Conservation (phyloP, 352 stramenopile genomes). For the Aphanomyces invadans region DNA sequence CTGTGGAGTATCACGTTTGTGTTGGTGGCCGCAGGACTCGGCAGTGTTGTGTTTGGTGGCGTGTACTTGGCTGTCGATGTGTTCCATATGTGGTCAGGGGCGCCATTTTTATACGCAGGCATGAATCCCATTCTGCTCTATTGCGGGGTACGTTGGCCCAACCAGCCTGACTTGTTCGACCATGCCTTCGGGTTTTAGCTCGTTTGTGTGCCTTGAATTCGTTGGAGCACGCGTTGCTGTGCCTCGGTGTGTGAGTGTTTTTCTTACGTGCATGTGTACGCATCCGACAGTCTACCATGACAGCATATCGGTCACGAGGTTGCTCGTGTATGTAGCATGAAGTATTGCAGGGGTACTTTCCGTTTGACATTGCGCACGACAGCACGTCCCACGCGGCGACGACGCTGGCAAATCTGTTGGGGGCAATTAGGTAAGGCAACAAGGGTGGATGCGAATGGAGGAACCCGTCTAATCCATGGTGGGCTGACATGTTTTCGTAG, state of each 20-base stretch:
- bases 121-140: slow-evolving; percentile 75
- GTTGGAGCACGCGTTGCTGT: not conserved
- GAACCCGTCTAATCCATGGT: not conserved
- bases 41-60: slow-evolving; percentile 29
- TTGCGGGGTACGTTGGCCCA: slow-evolving; percentile 36
- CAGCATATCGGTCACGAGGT: not conserved
- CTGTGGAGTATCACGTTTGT: slow-evolving; percentile 72
- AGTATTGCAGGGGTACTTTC: slow-evolving; percentile 26
- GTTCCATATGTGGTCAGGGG: slow-evolving; percentile 25
- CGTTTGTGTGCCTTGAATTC: not conserved
- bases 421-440: not conserved
- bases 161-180: not conserved
- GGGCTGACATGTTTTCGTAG: not conserved
- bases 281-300: too few relatives aligned
- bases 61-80: slow-evolving; percentile 27
- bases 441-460: not conserved
- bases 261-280: too few relatives aligned
- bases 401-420: not conserved
- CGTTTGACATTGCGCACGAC: slow-evolving; percentile 21
- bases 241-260: not conserved
- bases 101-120: slow-evolving; percentile 38
- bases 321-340: not conserved
- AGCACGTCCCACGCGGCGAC: not conserved
- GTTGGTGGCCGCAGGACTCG: slow-evolving; percentile 37
- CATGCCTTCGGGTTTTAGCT: not conserved